Evolutionary conservation across 176 grass and related monocot species (phyloP), one percentile per base, ranked within the genome.

Genomic region (Lolium rigidum): DNA sequence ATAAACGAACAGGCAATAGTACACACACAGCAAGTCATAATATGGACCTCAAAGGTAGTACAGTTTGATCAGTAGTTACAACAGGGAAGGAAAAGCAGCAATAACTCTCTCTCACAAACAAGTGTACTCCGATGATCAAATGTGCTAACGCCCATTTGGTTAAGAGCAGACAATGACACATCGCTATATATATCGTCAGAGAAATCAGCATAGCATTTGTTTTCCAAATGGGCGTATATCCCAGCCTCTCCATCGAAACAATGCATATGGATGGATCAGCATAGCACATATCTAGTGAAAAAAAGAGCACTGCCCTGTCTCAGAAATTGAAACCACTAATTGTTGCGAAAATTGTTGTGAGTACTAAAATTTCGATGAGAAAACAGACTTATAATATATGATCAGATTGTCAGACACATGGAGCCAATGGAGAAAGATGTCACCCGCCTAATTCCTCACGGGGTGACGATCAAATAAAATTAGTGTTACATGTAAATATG

Each of bases 21-120:
- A 9, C 41, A 62, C 15, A 13, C 24, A 15, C 18, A 65, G 35
- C 20, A 26, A 13, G 18, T 16, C 18, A 60, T 17, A 43, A 24
- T 10, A 37, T 62, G 60, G 7, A 17, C 8, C 13, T 49, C 7
- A 48, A 80, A 64, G 14, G 18, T 31, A 28, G 10, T 58, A 28
- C 56, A 17, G 31, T 79, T 65, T 80, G 22, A 65, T 66, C 24
- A 38, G 78, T 66, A 80, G 43, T 18, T 49, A 48, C 22, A 80
- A 47, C 4, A 52, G 14, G 50, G 50, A 63, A 50, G 59, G 24
- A 22, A 22, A 35, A 31, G 11, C 11, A 14, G 56, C 10, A 62
- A 39, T 11, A 10, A 79, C 76, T 3, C 31, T 3, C 31, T 57
- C 74, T 14, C 20, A 15, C 18, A 49, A 25, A 22, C 49, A 69